Conservation (phyloP, 768 basidiomycete genomes). For the Podaxis sp. region DNA sequence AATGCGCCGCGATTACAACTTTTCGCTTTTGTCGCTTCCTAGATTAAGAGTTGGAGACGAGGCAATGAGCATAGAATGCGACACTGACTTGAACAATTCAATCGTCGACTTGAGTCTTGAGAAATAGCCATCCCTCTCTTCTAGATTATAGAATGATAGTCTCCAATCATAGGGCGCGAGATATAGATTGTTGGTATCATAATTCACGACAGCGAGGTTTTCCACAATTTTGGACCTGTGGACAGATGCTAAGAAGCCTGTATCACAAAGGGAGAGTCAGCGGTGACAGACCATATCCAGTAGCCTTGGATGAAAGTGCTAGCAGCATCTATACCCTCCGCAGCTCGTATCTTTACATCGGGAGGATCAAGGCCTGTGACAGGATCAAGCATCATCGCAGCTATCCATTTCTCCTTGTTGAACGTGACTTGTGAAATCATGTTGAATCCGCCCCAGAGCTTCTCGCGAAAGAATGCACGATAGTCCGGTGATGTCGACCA, state of each 20-base stretch:
- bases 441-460: slow-evolving; percentile 74
- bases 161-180: slow-evolving; percentile 93
- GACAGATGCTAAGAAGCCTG: background rate
- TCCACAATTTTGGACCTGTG: slow-evolving; percentile 87
- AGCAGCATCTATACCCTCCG: slow-evolving; percentile 90
- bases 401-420: slow-evolving; percentile 87
- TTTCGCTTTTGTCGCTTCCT: slow-evolving; percentile 73
- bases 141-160: slow-evolving; percentile 84
- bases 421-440: slow-evolving; percentile 84
- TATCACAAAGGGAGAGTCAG: background rate
- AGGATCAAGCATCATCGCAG: slow-evolving; percentile 88
- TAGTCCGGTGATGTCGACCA: slow-evolving; percentile 91
- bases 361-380: slow-evolving; percentile 89
- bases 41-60: background rate
- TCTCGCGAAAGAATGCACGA: slow-evolving; percentile 88
- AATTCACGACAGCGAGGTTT: slow-evolving; percentile 90
- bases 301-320: slow-evolving; percentile 87
- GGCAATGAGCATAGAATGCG: background rate
- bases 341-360: slow-evolving; percentile 83
- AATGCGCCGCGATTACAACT: slow-evolving; percentile 81
- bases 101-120: slow-evolving; percentile 78
- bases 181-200: slow-evolving; percentile 87
- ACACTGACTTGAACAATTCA: slow-evolving; percentile 69
- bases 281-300: slow-evolving; percentile 76
- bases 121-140: slow-evolving; percentile 89